Evolutionary conservation across 352 stramenopile genomes (phyloP), one percentile per base, ranked within the genome.

Genomic region (Globisporangium echinulatum): DNA sequence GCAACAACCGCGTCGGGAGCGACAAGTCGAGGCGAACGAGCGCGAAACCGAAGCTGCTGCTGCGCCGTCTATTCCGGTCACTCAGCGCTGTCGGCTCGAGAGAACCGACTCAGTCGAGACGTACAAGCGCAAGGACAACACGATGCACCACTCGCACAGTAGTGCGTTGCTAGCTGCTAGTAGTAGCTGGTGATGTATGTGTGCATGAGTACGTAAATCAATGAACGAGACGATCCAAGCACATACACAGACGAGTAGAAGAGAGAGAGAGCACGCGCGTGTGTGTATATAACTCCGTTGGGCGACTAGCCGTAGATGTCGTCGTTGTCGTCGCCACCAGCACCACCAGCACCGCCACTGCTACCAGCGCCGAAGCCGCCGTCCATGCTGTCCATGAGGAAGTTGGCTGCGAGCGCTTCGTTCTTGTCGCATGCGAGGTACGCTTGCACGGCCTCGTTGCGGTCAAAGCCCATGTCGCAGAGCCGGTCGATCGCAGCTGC

Each of bases 391-490:
- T 99, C 96, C 87, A 99, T 98, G 61, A 99, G 82, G 57, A 99
- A 97, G 79, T 99, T 99, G 33, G 97, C 97, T 14, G 97, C 97
- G 67, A 99, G 82, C 52, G 93, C 96, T 76, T 99, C 95, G 75
- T 99, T 99, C 86, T 99, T 99, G 85, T 99, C 97, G 69, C 97
- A 99, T 43, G 96, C 96, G 64, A 99, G 77, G 85, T 99, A 99
- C 52, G 97, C 97, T 78, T 99, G 96, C 59, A 97, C 90, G 17
- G 92, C 96, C 67, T 98, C 91, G 38, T 92, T 77, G 66, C 85
- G 88, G 52, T 94, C 79, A 64, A 97, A 97, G 17, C 90, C 88
- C 70, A 97, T 87, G 44, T 90, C 84, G 51, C 75, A 88, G 7
- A 96, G 71, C 17, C 78, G 74, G 56, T 91, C 77, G 40, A 94